A percentile compares a stretch with the other conserved stretches of the same genome.
phyloP scores from a whole-genome alignment of 2,329 filamentous ascomycete species.

The Ophiostoma sp. region DNA sequence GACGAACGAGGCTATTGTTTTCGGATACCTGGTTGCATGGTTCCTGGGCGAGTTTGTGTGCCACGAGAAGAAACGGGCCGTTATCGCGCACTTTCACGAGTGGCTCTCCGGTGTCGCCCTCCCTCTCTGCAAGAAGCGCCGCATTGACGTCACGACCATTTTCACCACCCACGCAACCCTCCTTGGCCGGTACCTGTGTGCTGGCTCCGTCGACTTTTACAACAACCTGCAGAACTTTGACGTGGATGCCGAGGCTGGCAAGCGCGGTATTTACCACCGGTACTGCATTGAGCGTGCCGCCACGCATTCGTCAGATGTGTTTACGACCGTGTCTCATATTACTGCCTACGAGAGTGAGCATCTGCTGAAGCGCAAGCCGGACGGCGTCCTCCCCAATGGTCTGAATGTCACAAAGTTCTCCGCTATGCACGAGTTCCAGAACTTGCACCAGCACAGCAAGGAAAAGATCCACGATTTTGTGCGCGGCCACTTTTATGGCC shows the following conservation, averaged over 20 bases:
- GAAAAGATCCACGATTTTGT: slow-evolving; percentile 98
- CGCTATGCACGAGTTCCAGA: slow-evolving; percentile 98
- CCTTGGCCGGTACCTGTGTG: slow-evolving; percentile 91
- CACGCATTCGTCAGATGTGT: slow-evolving; percentile 88
- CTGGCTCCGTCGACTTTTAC: slow-evolving; percentile 97
- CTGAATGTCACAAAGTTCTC: slow-evolving; percentile 98
- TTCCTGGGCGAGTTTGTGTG: slow-evolving; percentile 97
- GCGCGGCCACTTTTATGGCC: slow-evolving; percentile 94
- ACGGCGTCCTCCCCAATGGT: slow-evolving; percentile 92
- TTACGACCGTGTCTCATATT: slow-evolving; percentile 97
- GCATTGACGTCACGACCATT: slow-evolving; percentile 95
- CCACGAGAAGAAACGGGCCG: slow-evolving; percentile 84
- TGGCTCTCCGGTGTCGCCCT: slow-evolving; percentile 94
- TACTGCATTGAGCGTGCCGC: slow-evolving; percentile 97
- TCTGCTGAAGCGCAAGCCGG: slow-evolving; percentile 92
- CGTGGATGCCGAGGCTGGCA: slow-evolving; percentile 91
- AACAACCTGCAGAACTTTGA: slow-evolving; percentile 98
- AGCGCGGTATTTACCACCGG: slow-evolving; percentile 95
- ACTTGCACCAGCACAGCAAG: slow-evolving; percentile 92
- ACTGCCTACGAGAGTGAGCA: slow-evolving; percentile 98
- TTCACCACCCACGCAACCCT: slow-evolving; percentile 98
- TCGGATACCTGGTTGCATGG: slow-evolving; percentile 96
- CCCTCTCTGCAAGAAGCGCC: slow-evolving; percentile 84
- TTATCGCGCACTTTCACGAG: slow-evolving; percentile 98
- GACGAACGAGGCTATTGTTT: slow-evolving; percentile 95